Evolutionary conservation across 2,329 filamentous ascomycete genomes (phyloP).

Genomic region (Calonectria naviculata): DNA sequence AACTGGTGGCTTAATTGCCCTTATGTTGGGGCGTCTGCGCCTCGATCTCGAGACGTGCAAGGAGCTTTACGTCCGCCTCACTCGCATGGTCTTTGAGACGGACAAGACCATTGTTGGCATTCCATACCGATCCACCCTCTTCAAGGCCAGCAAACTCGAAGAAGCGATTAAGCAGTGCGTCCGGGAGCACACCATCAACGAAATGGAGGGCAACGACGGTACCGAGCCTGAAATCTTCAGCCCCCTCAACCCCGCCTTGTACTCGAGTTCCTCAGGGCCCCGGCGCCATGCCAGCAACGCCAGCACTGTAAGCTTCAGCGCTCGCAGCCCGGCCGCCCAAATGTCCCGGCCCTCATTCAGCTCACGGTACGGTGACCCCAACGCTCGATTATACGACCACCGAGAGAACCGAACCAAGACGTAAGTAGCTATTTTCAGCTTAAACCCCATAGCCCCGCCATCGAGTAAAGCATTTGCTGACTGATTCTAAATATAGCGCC

Average conservation of each 20-base stretch:
- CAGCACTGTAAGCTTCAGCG: constrained; percentile 85
- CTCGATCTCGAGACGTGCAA: constrained; percentile 97
- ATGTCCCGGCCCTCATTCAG: constrained; percentile 63
- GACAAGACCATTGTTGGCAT: constrained; percentile 98
- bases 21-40: constrained; percentile 92
- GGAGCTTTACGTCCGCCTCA: constrained; percentile 95
- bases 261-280: constrained; percentile 56
- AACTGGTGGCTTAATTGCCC: constrained; percentile 94
- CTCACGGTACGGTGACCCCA: constrained; percentile 79
- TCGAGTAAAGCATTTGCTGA: constrained; percentile 21
- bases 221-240: constrained; percentile 51
- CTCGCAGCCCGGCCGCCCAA: constrained; percentile 69
- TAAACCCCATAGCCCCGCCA: neutral
- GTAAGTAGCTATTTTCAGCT: constrained; percentile 62
- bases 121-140: constrained; percentile 91
- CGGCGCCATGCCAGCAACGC: constrained; percentile 81
- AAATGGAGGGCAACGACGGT: constrained; percentile 85
- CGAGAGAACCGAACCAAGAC: constrained; percentile 90
- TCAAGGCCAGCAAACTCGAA: constrained; percentile 96
- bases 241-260: constrained; percentile 53
- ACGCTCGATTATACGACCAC: constrained; percentile 88
- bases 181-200: constrained; percentile 82
- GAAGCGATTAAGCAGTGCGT: constrained; percentile 93
- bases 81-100: constrained; percentile 93
- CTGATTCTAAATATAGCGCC: constrained; percentile 65